Conservation (phyloP, 2,329 filamentous ascomycete species). For the Colletotrichum sp. region DNA sequence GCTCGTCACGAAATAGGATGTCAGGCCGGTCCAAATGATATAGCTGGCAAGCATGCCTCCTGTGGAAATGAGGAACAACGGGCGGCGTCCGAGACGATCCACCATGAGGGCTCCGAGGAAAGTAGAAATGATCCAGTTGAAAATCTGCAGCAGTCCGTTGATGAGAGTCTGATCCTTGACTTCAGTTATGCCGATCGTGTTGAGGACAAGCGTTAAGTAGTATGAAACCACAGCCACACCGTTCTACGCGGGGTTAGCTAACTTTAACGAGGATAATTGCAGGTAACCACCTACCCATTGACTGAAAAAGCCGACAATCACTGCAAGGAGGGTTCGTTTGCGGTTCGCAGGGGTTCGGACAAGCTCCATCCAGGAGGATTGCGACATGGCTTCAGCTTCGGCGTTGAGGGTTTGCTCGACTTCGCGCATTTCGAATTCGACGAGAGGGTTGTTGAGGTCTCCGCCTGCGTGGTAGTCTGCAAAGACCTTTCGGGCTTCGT, state of each 20-base stretch:
- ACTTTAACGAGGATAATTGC: not conserved
- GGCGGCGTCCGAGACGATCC: slow-evolving; percentile 41
- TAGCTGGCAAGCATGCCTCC: slow-evolving; percentile 27
- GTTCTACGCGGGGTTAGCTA: not conserved
- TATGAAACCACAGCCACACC: slow-evolving; percentile 41
- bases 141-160: slow-evolving; percentile 33
- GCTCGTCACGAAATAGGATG: not conserved
- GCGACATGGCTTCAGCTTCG: slow-evolving; percentile 54
- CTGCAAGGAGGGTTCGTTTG: slow-evolving; percentile 28
- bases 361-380: slow-evolving; percentile 30
- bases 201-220: slow-evolving; percentile 38
- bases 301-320: slow-evolving; percentile 28
- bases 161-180: slow-evolving; percentile 41
- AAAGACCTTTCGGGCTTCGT: slow-evolving; percentile 57
- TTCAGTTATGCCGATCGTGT: slow-evolving; percentile 33
- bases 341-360: slow-evolving; percentile 32
- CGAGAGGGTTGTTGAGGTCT: slow-evolving; percentile 41
- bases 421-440: slow-evolving; percentile 43
- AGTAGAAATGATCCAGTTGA: slow-evolving; percentile 13
- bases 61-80: slow-evolving; percentile 48
- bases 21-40: slow-evolving; percentile 28
- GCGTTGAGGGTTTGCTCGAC: slow-evolving; percentile 46
- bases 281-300: slow-evolving; percentile 20
- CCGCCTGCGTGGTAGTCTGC: slow-evolving; percentile 55
- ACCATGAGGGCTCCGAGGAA: slow-evolving; percentile 42